These are phyloP conservation scores for Sisymbrium altissimum DNA, from an alignment of 345 rosid genomes.

Conservation along the genomic window DNA sequence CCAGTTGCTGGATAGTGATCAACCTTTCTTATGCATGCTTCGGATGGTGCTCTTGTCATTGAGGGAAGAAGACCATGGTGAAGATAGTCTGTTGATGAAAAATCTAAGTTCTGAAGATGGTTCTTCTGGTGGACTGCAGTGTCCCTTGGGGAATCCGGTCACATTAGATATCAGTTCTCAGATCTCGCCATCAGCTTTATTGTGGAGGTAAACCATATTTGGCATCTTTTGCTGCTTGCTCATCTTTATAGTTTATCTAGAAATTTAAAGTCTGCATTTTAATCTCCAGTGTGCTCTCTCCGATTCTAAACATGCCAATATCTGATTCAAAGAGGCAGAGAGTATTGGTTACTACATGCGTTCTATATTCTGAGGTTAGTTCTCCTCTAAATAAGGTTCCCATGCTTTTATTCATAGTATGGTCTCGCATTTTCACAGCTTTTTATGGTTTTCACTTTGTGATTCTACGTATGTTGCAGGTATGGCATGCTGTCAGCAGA, in stretches of 20 bases:
- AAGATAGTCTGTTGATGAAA: conserved; percentile 64
- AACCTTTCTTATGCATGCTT: conserved; percentile 97
- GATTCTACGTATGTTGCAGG: conserved; percentile 44
- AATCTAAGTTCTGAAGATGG: conserved; percentile 51
- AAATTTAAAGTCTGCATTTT: conserved; percentile 17
- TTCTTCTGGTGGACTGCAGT: conserved; percentile 44
- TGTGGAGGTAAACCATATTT: conserved; percentile 72
- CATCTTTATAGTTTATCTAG: not conserved
- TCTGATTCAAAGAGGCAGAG: conserved; percentile 95
- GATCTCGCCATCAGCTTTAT: conserved; percentile 69
- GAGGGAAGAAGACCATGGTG: conserved; percentile 93
- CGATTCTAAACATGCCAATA: conserved; percentile 88
- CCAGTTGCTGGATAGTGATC: conserved; percentile 93
- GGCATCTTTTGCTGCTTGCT: not conserved
- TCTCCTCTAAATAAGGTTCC: conserved; percentile 23
- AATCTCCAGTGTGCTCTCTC: conserved; percentile 83
- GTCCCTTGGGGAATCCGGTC: conserved; percentile 35
- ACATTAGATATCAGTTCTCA: conserved; percentile 49
- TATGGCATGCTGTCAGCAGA: conserved; percentile 90
- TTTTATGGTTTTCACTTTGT: not conserved
- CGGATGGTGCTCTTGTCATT: conserved; percentile 93
- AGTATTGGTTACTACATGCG: conserved; percentile 93
- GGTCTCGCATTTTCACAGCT: not conserved
- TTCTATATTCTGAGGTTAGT: conserved; percentile 96
- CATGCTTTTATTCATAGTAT: not conserved